A percentile compares a stretch with the other conserved stretches of the same genome.
Conservation (phyloP, 306 rosid genomes). For the Malus asiatica region DNA sequence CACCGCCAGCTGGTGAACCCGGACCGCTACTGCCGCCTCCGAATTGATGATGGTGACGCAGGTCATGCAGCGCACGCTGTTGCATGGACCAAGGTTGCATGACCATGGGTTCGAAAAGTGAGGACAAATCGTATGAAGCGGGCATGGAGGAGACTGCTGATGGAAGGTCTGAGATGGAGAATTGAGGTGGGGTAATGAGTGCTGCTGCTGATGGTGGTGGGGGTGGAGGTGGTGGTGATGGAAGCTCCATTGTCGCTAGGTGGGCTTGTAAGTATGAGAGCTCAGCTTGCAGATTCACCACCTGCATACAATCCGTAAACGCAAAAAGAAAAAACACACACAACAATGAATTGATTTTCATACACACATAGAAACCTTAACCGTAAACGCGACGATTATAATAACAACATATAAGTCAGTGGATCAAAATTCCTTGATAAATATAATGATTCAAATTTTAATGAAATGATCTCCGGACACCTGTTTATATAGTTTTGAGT, state of each 20-base stretch:
- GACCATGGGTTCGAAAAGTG: constrained; percentile 77
- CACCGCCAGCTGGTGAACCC: constrained; percentile 21
- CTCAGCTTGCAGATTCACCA: constrained; percentile 80
- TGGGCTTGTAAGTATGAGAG: constrained; percentile 80
- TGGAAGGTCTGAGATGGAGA: constrained; percentile 58
- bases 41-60: constrained; percentile 24
- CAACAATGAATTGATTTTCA: neutral
- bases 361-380: neutral
- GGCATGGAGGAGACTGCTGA: constrained; percentile 32
- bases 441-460: too few relatives aligned
- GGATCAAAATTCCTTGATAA: too few relatives aligned
- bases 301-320: constrained; percentile 26
- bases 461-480: too few relatives aligned
- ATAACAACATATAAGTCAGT: too few relatives aligned
- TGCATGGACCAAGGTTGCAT: constrained; percentile 63
- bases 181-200: constrained; percentile 13
- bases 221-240: constrained; percentile 49
- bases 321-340: neutral
- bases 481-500: neutral
- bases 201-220: constrained; percentile 31
- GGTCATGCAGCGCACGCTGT: constrained; percentile 41
- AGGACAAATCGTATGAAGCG: constrained; percentile 56
- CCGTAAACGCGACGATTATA: too few relatives aligned
- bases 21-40: constrained; percentile 22
- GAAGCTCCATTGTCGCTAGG: constrained; percentile 62